A percentile compares a stretch with the other conserved stretches of the same genome.
Evolutionary conservation across 768 basidiomycete species (phyloP).

Genomic region (Chiua virens): DNA sequence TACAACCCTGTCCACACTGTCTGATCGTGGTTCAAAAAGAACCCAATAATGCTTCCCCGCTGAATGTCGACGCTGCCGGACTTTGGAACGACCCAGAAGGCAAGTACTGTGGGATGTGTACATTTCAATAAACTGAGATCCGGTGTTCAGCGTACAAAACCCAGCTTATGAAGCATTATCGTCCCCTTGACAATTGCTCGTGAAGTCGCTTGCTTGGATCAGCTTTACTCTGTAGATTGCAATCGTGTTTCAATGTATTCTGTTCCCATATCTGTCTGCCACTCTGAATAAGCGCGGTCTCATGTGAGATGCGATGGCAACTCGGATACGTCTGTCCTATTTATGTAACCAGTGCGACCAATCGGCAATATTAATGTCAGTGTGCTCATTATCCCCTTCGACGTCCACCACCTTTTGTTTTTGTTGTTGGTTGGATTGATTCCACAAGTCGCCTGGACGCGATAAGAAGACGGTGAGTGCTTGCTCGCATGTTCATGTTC

Average conservation of each 20-base stretch:
- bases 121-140: neutral
- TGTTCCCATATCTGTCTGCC: neutral
- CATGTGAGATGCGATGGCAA: neutral
- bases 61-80: constrained; percentile 83
- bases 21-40: constrained; percentile 43
- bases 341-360: too few species aligned
- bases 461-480: constrained; percentile 3
- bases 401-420: neutral
- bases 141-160: constrained; percentile 60
- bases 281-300: neutral
- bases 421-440: constrained; percentile 1
- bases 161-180: constrained; percentile 73
- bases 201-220: constrained; percentile 15
- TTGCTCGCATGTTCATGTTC: too few species aligned
- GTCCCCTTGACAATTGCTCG: constrained; percentile 44
- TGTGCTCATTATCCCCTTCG: too few species aligned
- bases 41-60: constrained; percentile 89
- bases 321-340: too few species aligned
- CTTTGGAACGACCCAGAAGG: constrained; percentile 77
- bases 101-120: constrained; percentile 27
- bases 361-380: too few species aligned
- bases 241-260: constrained; percentile 11
- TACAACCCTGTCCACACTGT: neutral
- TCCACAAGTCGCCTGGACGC: neutral
- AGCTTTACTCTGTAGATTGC: constrained; percentile 11